Evolutionary conservation across 768 basidiomycete genomes (phyloP), one percentile per base, ranked within the genome.

Genomic region (Tricholoma flavovirens): DNA sequence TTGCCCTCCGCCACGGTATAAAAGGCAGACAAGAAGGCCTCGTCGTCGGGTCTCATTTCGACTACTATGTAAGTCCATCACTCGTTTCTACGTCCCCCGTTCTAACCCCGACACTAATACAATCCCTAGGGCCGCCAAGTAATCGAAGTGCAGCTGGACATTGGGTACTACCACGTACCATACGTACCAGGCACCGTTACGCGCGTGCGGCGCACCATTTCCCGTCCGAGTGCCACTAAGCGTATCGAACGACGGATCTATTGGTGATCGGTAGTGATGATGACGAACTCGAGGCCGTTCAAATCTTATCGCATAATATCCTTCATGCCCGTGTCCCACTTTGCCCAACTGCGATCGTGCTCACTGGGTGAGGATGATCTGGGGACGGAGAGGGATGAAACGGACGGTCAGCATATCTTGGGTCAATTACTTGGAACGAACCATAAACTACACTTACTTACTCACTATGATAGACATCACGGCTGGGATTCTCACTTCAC

Each of bases 61-160:
- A 93, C 80, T 74, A 77, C 61, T 70, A 77, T 53, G 90, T 90
- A 69, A 61, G 87, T 77, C 12, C 30, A 17, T 26, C 42, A 15
- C 15, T 4, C 51, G 9, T 30, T 10, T 22, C 10, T 40, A 2
- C 46, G 46, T 26, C 24, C 24, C 5, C 24, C 40, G 19, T 33
- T 51, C 33, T 46, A 50, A 53, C 54, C 30, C 57, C 60, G 17
- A 33, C 46, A 46, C 24, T 26, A 54, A 9, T 51, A 6, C 46
- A 12, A 24, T 3, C 8, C 14, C 12, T 59, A 93, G 90, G 90
- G 90, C 53, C 86, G 89, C 55, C 87, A 89, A 73, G 79, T 92
- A 61, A 73, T 93, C 59, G 87, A 91, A 66, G 86, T 93, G 29
- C 90, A 88, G 66, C 81, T 93, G 56, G 88, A 91, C 56, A 75